Base-by-base conservation (phyloP, 2,329 filamentous ascomycete species). In the Dothistroma pini region DNA sequence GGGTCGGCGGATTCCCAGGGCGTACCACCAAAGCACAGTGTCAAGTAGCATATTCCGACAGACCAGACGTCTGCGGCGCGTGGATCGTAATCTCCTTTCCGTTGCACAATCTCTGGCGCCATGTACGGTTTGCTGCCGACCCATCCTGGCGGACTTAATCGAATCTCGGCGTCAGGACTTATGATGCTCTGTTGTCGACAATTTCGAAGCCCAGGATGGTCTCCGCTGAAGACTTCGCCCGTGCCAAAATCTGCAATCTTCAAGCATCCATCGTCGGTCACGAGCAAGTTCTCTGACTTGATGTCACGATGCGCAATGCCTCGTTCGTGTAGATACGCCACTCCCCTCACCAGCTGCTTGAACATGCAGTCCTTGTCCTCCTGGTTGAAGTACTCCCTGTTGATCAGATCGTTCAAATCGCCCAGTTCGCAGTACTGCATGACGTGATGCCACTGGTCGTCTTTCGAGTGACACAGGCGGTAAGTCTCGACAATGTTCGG, bases 201-300 rank as follows among this genome's bases (percentile, higher is more conserved):
- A 32, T 68, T 63, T 62, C 89, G 83, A 47, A 92, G 77, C 32
- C 91, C 91, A 0, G 91, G 91, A 74, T 96, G 91, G 55, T 87
- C 87, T 44, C 91, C 91, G 57, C 83, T 85, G 72, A 96, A 96
- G 19, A 96, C 89, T 72, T 95, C 90, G 0, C 90, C 92, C 14
- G 93, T 90, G 57, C 92, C 92, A 77, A 96, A 96, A 74, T 96
- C 92, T 54, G 91, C 92, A 62, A 96, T 93, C 77, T 96, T 96
- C 59, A 96, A 81, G 74, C 91, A 88, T 71, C 91, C 91, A 61
- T 91, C 86, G 68, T 86, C 86, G 52, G 87, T 89, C 62, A 96
- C 83, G 34, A 96, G 82, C 25, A 96, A 79, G 69, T 96, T 96
- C 74, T 96, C 92, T 11, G 93, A 83, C 76, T 96, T 96, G 78